Conservation (phyloP, 805 yeast genomes). For the Candida sithepensis region DNA sequence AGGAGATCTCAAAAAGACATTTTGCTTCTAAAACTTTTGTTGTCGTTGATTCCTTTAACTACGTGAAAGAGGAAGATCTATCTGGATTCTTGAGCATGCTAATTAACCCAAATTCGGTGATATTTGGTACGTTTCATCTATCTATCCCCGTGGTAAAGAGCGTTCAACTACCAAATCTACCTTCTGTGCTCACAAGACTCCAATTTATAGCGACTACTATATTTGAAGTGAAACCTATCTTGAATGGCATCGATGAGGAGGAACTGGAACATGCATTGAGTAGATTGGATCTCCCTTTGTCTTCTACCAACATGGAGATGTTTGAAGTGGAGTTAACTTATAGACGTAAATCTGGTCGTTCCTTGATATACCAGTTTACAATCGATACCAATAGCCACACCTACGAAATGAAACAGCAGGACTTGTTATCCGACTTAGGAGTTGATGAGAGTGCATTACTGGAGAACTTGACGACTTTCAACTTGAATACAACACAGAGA, state of each 20-base stretch:
- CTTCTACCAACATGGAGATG: constrained; percentile 40
- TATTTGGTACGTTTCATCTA: constrained; percentile 47
- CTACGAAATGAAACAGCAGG: constrained; percentile 28
- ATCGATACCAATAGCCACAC: constrained; percentile 48
- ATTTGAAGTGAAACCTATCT: constrained; percentile 53
- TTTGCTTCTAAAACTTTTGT: constrained; percentile 34
- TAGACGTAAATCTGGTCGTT: constrained; percentile 82
- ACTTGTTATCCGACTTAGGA: constrained; percentile 26
- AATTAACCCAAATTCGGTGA: constrained; percentile 40
- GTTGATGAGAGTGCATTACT: constrained; percentile 50
- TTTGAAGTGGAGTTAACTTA: constrained; percentile 56
- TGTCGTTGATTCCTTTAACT: constrained; percentile 68
- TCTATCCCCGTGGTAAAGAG: constrained; percentile 29
- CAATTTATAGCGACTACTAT: constrained; percentile 73
- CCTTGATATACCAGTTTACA: constrained; percentile 51
- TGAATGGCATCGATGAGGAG: constrained; percentile 40
- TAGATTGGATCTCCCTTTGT: constrained; percentile 46
- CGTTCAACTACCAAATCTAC: constrained; percentile 10
- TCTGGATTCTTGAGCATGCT: constrained; percentile 30
- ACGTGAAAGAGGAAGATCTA: constrained; percentile 42
- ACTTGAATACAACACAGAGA: constrained; percentile 66
- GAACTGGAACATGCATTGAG: constrained; percentile 38
- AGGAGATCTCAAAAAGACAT: constrained; percentile 5
- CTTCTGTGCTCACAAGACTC: constrained; percentile 31
- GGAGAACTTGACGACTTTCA: constrained; percentile 82